Conservation (phyloP, 371 early-diverging fungal genomes). For the Nosema muscidifuracis region DNA sequence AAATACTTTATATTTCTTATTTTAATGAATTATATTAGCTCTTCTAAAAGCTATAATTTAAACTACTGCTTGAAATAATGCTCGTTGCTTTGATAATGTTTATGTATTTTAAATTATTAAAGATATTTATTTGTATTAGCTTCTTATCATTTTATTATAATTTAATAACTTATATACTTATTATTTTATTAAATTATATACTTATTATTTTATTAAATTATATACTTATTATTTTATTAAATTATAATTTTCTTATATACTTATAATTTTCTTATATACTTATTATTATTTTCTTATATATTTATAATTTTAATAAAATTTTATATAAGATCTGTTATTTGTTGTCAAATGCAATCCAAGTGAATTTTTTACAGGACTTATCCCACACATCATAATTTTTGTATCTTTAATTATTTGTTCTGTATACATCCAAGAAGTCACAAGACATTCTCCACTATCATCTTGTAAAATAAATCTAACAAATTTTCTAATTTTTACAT, state of each 20-base stretch:
- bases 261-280: background rate
- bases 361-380: constrained; percentile 10
- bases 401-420: constrained; percentile 36
- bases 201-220: no score
- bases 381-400: constrained; percentile 29
- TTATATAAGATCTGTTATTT: constrained; percentile 37
- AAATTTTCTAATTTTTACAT: constrained; percentile 45
- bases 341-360: constrained; percentile 49
- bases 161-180: no score
- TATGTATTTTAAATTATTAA: no score
- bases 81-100: no score
- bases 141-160: no score
- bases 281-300: background rate
- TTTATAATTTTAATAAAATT: constrained; percentile 8
- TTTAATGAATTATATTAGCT: no score
- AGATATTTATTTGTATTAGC: no score
- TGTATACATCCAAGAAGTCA: constrained; percentile 55
- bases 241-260: background rate
- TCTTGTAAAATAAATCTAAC: constrained; percentile 44
- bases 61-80: no score
- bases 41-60: no score
- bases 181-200: no score
- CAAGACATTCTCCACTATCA: constrained; percentile 39
- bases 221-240: no score
- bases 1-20: no score